These are phyloP conservation scores for Phytopythium vexans DNA, from an alignment of 352 stramenopile species.

Conservation along the genomic window DNA sequence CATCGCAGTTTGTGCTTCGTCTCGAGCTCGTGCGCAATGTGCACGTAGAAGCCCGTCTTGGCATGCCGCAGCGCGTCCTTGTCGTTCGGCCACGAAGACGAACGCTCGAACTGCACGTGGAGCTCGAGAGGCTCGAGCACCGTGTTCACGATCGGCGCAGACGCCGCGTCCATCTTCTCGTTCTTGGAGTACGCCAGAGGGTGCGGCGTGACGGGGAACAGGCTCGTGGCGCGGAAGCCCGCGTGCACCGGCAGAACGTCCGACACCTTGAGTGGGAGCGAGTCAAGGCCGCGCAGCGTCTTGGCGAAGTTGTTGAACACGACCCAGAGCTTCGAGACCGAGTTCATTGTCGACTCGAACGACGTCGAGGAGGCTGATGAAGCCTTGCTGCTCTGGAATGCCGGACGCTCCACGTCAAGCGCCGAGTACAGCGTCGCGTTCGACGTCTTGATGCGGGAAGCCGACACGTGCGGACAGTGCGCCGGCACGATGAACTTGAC, in stretches of 20 bases:
- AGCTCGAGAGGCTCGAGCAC: slow-evolving; percentile 73
- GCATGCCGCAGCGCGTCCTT: slow-evolving; percentile 70
- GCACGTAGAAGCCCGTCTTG: slow-evolving; percentile 89
- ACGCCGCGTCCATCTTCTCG: slow-evolving; percentile 47
- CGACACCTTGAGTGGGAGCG: slow-evolving; percentile 83
- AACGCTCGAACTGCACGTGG: slow-evolving; percentile 82
- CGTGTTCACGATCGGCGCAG: slow-evolving; percentile 64
- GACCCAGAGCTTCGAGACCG: slow-evolving; percentile 68
- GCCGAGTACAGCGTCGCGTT: slow-evolving; percentile 66
- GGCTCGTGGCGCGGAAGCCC: slow-evolving; percentile 84
- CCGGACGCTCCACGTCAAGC: slow-evolving; percentile 57
- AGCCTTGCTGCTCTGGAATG: slow-evolving; percentile 30
- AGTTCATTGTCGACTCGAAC: slow-evolving; percentile 77
- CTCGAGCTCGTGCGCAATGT: slow-evolving; percentile 81
- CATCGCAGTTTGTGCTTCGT: slow-evolving; percentile 54
- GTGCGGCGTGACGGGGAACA: slow-evolving; percentile 80
- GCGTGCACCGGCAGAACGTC: slow-evolving; percentile 78
- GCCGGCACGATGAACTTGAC: slow-evolving; percentile 70
- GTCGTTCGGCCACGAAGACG: slow-evolving; percentile 84
- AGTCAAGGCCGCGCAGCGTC: slow-evolving; percentile 69
- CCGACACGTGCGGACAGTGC: slow-evolving; percentile 55
- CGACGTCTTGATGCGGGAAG: slow-evolving; percentile 66
- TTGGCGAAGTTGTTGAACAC: slow-evolving; percentile 83
- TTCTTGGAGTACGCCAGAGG: slow-evolving; percentile 81
- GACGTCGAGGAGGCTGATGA: slow-evolving; percentile 25